Conservation (phyloP, 495 filamentous ascomycete species). For the Podospora bellae-mahoneyi region DNA sequence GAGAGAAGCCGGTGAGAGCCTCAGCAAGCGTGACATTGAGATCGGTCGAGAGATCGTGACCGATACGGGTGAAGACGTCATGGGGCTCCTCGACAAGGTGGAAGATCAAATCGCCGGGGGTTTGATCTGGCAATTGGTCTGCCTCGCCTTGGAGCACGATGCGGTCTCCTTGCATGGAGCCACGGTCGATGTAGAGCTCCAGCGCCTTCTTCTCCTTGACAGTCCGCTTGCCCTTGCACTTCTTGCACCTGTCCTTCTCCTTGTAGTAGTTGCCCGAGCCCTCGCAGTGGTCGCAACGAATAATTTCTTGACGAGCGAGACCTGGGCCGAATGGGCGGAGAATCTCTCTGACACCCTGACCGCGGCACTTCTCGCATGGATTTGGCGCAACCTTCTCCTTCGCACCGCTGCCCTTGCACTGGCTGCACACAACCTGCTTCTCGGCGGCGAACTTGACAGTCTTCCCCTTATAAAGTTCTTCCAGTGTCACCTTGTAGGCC, state of each 20-base stretch:
- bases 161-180: conserved; percentile 80
- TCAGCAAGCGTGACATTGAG: conserved; percentile 79
- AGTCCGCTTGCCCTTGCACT: conserved; percentile 89
- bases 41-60: conserved; percentile 75
- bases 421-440: conserved; percentile 83
- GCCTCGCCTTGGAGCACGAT: conserved; percentile 93
- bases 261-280: conserved; percentile 80
- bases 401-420: conserved; percentile 85
- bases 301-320: conserved; percentile 70
- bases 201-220: conserved; percentile 83
- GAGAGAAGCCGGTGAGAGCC: conserved; percentile 81
- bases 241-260: conserved; percentile 96
- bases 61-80: conserved; percentile 72
- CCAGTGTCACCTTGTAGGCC: conserved; percentile 81
- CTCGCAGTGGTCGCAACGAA: conserved; percentile 72
- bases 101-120: conserved; percentile 92
- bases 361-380: conserved; percentile 78
- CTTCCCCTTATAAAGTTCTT: conserved; percentile 97
- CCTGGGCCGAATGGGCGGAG: conserved; percentile 75
- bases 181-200: conserved; percentile 92
- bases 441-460: conserved; percentile 91
- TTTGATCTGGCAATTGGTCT: conserved; percentile 86
- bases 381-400: conserved; percentile 89
- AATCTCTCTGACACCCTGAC: conserved; percentile 66
- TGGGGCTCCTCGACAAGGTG: conserved; percentile 78